Base-by-base conservation (phyloP, 78 protist species). In the Speleostelium caveatum region DNA sequence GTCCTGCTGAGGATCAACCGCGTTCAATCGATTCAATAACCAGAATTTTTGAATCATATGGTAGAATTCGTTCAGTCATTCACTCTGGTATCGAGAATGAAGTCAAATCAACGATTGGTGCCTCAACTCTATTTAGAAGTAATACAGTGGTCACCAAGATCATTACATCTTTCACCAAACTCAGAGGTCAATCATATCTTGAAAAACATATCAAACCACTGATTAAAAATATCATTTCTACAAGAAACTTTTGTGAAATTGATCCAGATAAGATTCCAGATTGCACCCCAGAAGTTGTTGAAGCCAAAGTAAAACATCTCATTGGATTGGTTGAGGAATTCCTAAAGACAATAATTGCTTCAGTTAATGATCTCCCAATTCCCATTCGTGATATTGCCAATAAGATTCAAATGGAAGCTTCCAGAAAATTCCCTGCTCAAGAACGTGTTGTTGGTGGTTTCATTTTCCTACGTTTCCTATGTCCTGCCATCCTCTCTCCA, bases 401-500 rank as follows among this genome's bases (percentile, higher is more conserved):
- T 16, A 65, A 72, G 33, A 68, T 86, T 45, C 92, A 86, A 72
- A 19, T n/a, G 8, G 63, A 73, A 38, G 93, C 75, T 7, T 35
- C 69, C 21, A 87, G 73, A 75, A 73, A 75, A 61, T 87, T 87
- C 86, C 93, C 93, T 60, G 93, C 73, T 32, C 67, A 87, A 19
- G 69, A 75, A 16, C 74, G 65, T 35, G 30, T 56, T 8, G 93
- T 87, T 58, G 86, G 86, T 59, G 96, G 96, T 51, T 75, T 96
- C 67, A 49, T 96, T 24, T 96, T 96, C 66, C 26, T 96, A 33
- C 51, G 97, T 35, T 94, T 94, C 88, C 78, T 96, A 2, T 94
- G 96, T 72, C 97, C 97, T 14, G 96, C 97, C 0, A 85, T 96
- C 21, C 63, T 96, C 28, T 59, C 77, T 22, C 97, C 97, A 53